phyloP scores from a whole-genome alignment of 2,329 filamentous ascomycete genomes.

The Trichoderma harzianum region DNA sequence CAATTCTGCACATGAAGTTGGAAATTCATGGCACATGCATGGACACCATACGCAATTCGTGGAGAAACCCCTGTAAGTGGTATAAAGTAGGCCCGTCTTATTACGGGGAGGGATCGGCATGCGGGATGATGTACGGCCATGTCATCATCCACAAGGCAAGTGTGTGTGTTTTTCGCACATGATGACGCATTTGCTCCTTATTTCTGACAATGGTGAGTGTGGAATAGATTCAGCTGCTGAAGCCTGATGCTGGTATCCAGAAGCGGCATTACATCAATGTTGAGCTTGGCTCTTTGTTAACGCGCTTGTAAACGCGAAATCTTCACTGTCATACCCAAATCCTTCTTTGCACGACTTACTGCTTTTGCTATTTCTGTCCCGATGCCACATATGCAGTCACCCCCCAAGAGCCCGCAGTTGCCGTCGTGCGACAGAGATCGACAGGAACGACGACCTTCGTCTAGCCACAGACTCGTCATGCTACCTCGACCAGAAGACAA shows the following conservation, averaged over 20 bases:
- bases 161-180: not conserved
- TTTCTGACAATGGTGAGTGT: not conserved
- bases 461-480: slow-evolving; percentile 15
- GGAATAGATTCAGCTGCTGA: not conserved
- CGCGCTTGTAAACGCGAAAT: not conserved
- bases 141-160: not conserved
- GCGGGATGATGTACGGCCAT: not conserved
- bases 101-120: slow-evolving; percentile 2
- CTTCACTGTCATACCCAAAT: not conserved
- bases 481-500: slow-evolving; percentile 7
- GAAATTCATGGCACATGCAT: not conserved
- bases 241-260: not conserved
- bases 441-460: not conserved
- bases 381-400: slow-evolving; percentile 6
- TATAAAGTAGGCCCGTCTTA: not conserved
- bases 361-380: not conserved
- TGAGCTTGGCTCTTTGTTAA: not conserved
- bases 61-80: slow-evolving; percentile 1
- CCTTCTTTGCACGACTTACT: not conserved
- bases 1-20: not conserved
- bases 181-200: slow-evolving; percentile 7
- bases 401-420: not conserved
- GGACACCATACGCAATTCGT: not conserved
- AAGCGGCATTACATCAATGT: not conserved
- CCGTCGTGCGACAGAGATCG: slow-evolving; percentile 1